These are phyloP conservation scores for Cunninghamia lanceolata DNA, from an alignment of 75 land plant species.

Conservation along the genomic window DNA sequence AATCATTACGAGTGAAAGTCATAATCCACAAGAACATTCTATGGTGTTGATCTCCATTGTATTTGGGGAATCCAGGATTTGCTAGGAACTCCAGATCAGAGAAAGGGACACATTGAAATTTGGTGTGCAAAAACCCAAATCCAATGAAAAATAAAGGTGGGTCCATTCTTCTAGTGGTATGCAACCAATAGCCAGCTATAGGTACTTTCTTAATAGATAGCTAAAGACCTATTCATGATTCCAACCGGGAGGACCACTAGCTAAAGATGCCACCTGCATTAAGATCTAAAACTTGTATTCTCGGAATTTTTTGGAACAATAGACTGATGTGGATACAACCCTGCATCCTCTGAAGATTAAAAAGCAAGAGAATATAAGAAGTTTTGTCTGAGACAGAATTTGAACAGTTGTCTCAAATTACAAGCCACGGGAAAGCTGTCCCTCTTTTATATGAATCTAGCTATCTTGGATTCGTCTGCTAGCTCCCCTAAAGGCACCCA, in stretches of 20 bases:
- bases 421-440: background rate
- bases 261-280: too few relatives aligned
- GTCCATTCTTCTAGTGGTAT: too few relatives aligned
- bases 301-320: too few relatives aligned
- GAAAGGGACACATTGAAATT: slow-evolving; percentile 17
- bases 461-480: background rate
- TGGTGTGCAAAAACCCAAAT: slow-evolving; percentile 29
- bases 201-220: too few relatives aligned
- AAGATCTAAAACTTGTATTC: too few relatives aligned
- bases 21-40: slow-evolving; percentile 19
- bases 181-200: too few relatives aligned
- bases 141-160: too few relatives aligned
- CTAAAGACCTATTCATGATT: too few relatives aligned
- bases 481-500: background rate
- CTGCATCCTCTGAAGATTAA: too few relatives aligned
- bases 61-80: slow-evolving; percentile 22
- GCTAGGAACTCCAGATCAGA: slow-evolving; percentile 11
- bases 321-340: too few relatives aligned
- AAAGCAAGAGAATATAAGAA: too few relatives aligned
- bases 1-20: slow-evolving; percentile 17
- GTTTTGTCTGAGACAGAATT: background rate
- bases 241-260: too few relatives aligned
- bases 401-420: background rate
- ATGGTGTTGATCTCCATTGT: slow-evolving; percentile 17
- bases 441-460: background rate